Evolutionary conservation across 208 protist species (phyloP).

Genomic region (Trypanosoma caninum): DNA sequence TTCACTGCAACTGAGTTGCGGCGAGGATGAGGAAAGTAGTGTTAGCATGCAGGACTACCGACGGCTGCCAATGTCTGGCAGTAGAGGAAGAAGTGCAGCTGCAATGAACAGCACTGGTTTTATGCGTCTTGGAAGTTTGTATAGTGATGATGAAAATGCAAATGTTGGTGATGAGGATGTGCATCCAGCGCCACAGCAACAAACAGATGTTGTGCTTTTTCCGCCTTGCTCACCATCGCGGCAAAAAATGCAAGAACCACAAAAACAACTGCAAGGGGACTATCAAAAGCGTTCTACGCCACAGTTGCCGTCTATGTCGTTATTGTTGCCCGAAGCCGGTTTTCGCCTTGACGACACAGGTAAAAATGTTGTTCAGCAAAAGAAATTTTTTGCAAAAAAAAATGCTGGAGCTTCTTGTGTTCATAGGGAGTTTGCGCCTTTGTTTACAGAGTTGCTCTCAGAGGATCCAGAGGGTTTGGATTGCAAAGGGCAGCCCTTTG

Average conservation of each 20-base stretch:
- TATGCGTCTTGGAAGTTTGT: conserved; percentile 9
- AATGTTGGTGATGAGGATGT: neutral
- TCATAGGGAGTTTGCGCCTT: neutral
- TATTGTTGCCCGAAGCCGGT: too few relatives aligned
- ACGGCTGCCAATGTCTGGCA: neutral
- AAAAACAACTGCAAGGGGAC: too few relatives aligned
- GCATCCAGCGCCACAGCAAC: too few relatives aligned
- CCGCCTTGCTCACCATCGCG: neutral
- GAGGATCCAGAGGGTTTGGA: neutral
- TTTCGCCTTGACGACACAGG: too few relatives aligned
- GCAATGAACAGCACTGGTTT: neutral
- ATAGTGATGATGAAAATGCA: neutral
- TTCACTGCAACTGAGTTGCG: neutral
- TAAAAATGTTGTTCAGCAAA: too few relatives aligned
- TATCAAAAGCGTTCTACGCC: too few relatives aligned
- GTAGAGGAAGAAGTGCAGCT: neutral
- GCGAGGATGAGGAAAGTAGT: conserved; percentile 21
- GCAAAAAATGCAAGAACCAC: neutral
- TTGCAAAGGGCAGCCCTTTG: neutral
- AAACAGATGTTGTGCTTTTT: neutral
- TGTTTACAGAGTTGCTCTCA: neutral
- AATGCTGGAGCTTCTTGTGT: neutral
- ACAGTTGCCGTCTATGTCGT: too few relatives aligned
- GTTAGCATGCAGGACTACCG: conserved; percentile 19
- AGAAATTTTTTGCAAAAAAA: neutral